These are phyloP conservation scores for Rosa persica DNA, from an alignment of 306 rosid genomes.

Conservation along the genomic window DNA sequence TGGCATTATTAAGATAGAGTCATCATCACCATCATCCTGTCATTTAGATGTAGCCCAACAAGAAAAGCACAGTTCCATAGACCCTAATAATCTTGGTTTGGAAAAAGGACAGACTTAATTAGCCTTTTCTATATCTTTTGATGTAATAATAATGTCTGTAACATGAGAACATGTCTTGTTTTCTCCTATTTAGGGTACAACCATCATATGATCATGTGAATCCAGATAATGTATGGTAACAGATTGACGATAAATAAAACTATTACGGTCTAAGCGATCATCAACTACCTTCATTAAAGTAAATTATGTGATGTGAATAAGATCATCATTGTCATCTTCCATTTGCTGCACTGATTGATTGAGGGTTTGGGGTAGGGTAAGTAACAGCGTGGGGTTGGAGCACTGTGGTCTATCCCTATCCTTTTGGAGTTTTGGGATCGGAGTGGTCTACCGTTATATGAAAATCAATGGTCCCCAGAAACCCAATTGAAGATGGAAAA, in stretches of 20 bases:
- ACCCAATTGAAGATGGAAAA: slow-evolving; percentile 31
- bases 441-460: slow-evolving; percentile 35
- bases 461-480: slow-evolving; percentile 36
- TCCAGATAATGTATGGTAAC: neutral
- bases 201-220: neutral
- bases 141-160: slow-evolving; percentile 10
- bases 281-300: neutral
- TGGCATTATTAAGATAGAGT: slow-evolving; percentile 29
- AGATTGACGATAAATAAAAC: neutral
- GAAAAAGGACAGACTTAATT: slow-evolving; percentile 24
- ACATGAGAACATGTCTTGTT: slow-evolving; percentile 13
- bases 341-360: slow-evolving; percentile 20
- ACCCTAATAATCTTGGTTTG: slow-evolving; percentile 24
- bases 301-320: neutral
- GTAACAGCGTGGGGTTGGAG: slow-evolving; percentile 36
- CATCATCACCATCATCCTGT: slow-evolving; percentile 14
- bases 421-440: slow-evolving; percentile 15
- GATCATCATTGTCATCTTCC: neutral
- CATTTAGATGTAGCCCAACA: slow-evolving; percentile 40
- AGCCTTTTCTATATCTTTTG: slow-evolving; percentile 27
- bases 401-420: slow-evolving; percentile 34
- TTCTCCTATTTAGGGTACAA: slow-evolving; percentile 10
- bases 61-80: slow-evolving; percentile 22
- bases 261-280: neutral
- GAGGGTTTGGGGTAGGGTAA: slow-evolving; percentile 14